Evolutionary conservation across 352 stramenopile species (phyloP).

Genomic region (Globisporangium yorkense): DNA sequence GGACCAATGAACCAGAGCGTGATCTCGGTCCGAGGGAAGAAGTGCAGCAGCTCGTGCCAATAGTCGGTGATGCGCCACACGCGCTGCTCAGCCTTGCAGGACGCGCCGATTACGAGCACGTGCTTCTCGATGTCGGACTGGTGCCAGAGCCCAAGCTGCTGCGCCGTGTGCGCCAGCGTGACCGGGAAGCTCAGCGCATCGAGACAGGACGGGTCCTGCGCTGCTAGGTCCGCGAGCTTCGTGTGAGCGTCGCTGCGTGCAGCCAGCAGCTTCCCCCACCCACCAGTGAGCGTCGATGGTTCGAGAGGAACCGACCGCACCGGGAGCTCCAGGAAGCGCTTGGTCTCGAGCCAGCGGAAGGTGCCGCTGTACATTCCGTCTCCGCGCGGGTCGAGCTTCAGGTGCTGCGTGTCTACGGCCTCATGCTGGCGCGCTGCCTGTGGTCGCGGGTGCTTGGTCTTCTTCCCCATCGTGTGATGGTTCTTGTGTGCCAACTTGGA

Average conservation of each 20-base stretch:
- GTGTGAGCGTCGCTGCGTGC: constrained; percentile 16
- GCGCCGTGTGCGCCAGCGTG: constrained; percentile 43
- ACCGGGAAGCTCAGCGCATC: constrained; percentile 70
- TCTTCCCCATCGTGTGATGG: neutral
- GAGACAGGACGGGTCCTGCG: constrained; percentile 56
- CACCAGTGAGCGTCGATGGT: constrained; percentile 1
- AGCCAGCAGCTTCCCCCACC: constrained; percentile 51
- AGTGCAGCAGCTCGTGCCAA: constrained; percentile 47
- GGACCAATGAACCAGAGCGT: constrained; percentile 61
- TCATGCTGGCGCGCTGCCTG: neutral
- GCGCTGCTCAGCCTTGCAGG: constrained; percentile 65
- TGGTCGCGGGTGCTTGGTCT: neutral
- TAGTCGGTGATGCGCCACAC: constrained; percentile 64
- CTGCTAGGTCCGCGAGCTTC: constrained; percentile 33
- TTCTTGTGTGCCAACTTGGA: too few relatives aligned
- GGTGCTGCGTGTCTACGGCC: constrained; percentile 11
- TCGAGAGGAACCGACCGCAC: neutral
- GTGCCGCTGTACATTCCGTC: constrained; percentile 79
- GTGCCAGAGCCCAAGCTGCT: constrained; percentile 24
- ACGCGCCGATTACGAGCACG: constrained; percentile 55
- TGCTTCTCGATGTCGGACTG: constrained; percentile 10
- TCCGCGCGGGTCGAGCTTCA: constrained; percentile 57
- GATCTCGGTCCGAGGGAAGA: constrained; percentile 27
- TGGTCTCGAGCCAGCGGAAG: constrained; percentile 71
- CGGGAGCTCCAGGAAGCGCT: constrained; percentile 42